Base-by-base conservation (phyloP, 2,329 filamentous ascomycete species). In the Coccinonectria pachysandricola region DNA sequence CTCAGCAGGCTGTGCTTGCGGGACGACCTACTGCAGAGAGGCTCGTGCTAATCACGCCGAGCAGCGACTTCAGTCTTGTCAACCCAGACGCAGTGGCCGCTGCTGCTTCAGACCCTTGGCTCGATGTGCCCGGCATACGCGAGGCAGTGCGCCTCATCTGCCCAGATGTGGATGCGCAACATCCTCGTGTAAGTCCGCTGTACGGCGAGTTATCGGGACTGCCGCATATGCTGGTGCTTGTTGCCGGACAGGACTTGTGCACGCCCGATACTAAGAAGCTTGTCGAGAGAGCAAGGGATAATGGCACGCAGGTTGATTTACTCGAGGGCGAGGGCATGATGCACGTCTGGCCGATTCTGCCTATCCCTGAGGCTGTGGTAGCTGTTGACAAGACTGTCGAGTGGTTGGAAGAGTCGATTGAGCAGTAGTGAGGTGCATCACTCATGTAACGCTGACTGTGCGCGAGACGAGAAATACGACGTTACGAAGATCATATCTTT, bases 321-420 rank as follows among this genome's bases (percentile, higher is more conserved):
- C 36, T 52, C 4, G 21, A 43, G 9, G 49, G 51, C 9, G 40
- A 45, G 32, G 48, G 45, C 5, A 45, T 54, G 50, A 36, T 52
- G 24, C 51, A 54, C 17, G 47, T 48, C 7, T 54, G 50, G 49
- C 48, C 48, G 5, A 12, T 53, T 17, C 19, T 53, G 4, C 40
- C 48, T 6, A 39, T 50, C 4, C 39, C 40, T 14, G 51, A 54
- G 30, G 47, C 40, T 4, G 34, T 28, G 10, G 27, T 37, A 15
- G 48, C 49, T 1, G 25, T 48, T 12, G 39, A 49, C 5, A 40
- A 30, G 27, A 46, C 53, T 18, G 28, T 52, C 1, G 23, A 39
- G 12, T 54, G 46, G 42, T 16, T 54, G 19, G 33, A 35, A 15
- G 20, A 35, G 20, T 30, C 30, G 4, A 38, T n/a, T n/a, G n/a